phyloP scores from a whole-genome alignment of 2,329 filamentous ascomycete species.

The Coniella vitis region DNA sequence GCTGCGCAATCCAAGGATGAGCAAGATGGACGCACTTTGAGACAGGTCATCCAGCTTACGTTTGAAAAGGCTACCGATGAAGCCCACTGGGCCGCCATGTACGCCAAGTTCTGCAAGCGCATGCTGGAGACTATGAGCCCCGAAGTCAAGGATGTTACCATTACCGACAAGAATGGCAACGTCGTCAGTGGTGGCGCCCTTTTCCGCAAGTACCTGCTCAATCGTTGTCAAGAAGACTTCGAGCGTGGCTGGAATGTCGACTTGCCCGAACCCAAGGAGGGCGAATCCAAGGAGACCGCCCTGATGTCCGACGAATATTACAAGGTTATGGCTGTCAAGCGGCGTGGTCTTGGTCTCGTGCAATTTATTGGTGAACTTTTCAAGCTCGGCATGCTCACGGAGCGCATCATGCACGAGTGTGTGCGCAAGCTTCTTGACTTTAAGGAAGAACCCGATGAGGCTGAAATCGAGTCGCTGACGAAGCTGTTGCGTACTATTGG shows the following conservation, averaged over 20 bases:
- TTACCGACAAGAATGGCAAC: slow-evolving; percentile 82
- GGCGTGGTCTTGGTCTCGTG: slow-evolving; percentile 92
- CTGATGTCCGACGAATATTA: slow-evolving; percentile 98
- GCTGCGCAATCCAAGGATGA: slow-evolving; percentile 94
- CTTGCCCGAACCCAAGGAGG: slow-evolving; percentile 68
- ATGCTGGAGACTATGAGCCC: slow-evolving; percentile 95
- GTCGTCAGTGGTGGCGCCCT: slow-evolving; percentile 87
- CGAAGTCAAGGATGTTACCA: slow-evolving; percentile 91
- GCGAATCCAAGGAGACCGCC: slow-evolving; percentile 60
- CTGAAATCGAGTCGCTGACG: slow-evolving; percentile 90
- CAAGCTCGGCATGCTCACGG: slow-evolving; percentile 97
- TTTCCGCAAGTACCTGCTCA: slow-evolving; percentile 97
- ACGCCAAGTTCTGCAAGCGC: slow-evolving; percentile 94
- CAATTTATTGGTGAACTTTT: slow-evolving; percentile 99
- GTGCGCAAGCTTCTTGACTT: slow-evolving; percentile 96
- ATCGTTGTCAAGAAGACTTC: slow-evolving; percentile 97
- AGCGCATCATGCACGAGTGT: slow-evolving; percentile 99
- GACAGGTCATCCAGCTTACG: slow-evolving; percentile 96
- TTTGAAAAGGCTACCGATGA: slow-evolving; percentile 99
- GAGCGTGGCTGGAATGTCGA: slow-evolving; percentile 95
- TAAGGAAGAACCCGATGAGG: slow-evolving; percentile 85
- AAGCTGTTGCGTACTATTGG: slow-evolving; percentile 91
- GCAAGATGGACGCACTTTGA: slow-evolving; percentile 83
- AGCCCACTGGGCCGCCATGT: slow-evolving; percentile 97
- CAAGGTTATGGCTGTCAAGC: slow-evolving; percentile 84